Conservation (phyloP, 495 filamentous ascomycete species). For the Halenospora varia region DNA sequence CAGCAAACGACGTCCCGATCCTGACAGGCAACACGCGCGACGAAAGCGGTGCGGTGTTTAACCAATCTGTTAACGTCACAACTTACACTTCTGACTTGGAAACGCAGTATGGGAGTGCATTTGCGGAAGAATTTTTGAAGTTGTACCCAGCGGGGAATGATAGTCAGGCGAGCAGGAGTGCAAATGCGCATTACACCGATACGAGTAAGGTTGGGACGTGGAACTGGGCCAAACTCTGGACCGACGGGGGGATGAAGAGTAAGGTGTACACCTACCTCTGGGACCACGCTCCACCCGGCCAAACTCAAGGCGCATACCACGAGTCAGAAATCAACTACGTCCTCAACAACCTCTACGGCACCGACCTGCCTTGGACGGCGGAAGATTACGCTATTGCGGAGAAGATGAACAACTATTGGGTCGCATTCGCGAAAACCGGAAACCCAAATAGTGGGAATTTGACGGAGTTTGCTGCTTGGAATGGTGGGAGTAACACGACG, state of each 20-base stretch:
- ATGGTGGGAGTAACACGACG: neutral
- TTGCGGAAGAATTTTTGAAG: neutral
- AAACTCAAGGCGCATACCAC: conserved; percentile 9
- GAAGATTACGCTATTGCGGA: conserved; percentile 14
- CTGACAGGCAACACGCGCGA: conserved; percentile 15
- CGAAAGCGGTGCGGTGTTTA: conserved; percentile 3
- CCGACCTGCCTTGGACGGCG: conserved; percentile 8
- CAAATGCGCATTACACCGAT: conserved; percentile 9
- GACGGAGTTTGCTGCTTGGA: neutral
- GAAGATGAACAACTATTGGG: conserved; percentile 18
- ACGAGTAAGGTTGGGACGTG: neutral
- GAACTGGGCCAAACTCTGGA: neutral
- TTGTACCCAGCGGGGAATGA: conserved; percentile 9
- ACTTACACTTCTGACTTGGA: neutral
- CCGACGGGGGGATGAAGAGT: neutral
- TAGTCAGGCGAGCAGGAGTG: neutral
- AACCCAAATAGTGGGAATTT: conserved; percentile 14
- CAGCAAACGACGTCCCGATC: conserved; percentile 10
- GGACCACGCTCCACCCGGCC: conserved; percentile 17
- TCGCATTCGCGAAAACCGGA: conserved; percentile 16
- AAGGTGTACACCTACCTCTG: conserved; percentile 9
- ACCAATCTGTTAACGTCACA: neutral
- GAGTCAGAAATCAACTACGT: conserved; percentile 17
- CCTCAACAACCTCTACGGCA: conserved; percentile 15
- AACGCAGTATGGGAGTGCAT: conserved; percentile 5